Evolutionary conservation across 2,329 filamentous ascomycete species (phyloP).

Genomic region (Coniella lustricola): DNA sequence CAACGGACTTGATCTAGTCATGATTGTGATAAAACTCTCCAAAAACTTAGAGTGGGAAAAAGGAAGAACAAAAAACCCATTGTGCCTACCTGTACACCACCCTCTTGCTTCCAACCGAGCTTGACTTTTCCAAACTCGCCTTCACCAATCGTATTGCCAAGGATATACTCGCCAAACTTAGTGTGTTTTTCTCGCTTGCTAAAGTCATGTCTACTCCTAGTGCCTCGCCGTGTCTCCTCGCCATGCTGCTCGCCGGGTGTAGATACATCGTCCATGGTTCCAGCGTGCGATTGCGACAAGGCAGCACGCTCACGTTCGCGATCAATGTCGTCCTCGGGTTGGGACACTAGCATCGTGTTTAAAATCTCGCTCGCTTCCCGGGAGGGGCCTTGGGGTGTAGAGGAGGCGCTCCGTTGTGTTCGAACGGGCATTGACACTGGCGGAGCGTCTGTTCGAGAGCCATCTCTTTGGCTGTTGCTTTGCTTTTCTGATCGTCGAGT

Average conservation of each 20-base stretch:
- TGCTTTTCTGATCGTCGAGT: conserved; percentile 33
- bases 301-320: conserved; percentile 64
- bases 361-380: conserved; percentile 75
- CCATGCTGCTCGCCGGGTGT: conserved; percentile 33
- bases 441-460: conserved; percentile 24
- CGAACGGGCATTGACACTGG: conserved; percentile 39
- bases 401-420: conserved; percentile 38
- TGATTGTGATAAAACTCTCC: no score
- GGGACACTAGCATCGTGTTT: conserved; percentile 68
- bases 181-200: conserved; percentile 63
- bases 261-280: conserved; percentile 35
- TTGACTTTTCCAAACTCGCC: conserved; percentile 99
- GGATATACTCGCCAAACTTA: conserved; percentile 90
- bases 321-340: conserved; percentile 65
- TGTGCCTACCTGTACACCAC: conserved; percentile 65
- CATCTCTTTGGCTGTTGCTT: conserved; percentile 32
- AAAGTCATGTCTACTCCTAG: conserved; percentile 55
- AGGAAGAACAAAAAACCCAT: conserved; percentile 16
- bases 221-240: conserved; percentile 41
- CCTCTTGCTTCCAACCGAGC: conserved; percentile 95
- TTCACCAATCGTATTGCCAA: conserved; percentile 93
- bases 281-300: conserved; percentile 45
- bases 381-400: conserved; percentile 52
- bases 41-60: no score
- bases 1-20: background rate